phyloP scores from a whole-genome alignment of 2,329 filamentous ascomycete species.

The Plectosphaerella plurivora region DNA sequence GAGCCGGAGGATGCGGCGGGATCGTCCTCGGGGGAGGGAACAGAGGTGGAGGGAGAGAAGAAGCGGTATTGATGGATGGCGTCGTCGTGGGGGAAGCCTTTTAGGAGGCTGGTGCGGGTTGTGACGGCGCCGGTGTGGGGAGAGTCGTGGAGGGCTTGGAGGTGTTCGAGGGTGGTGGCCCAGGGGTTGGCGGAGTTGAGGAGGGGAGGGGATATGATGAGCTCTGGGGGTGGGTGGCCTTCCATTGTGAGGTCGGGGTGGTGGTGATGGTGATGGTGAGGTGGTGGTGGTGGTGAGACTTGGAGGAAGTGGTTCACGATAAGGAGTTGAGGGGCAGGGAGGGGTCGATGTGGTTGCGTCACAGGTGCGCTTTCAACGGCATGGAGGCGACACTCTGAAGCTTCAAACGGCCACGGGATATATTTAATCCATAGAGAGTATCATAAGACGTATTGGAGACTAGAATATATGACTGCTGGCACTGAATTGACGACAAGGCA shows the following conservation, averaged over 20 bases:
- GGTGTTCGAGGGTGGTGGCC: slow-evolving; percentile 62
- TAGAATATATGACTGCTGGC: too few species aligned
- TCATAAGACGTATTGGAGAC: too few species aligned
- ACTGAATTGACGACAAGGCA: too few species aligned
- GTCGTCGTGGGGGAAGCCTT: slow-evolving; percentile 60
- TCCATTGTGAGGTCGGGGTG: slow-evolving; percentile 2
- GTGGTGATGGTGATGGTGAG: not conserved
- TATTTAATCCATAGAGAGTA: too few species aligned
- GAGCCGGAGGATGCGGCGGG: slow-evolving; percentile 28
- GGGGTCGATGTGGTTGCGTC: not conserved
- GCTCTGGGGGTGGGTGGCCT: slow-evolving; percentile 12
- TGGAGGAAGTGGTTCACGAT: not conserved
- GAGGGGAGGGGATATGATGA: slow-evolving; percentile 59
- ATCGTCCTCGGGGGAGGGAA: not conserved
- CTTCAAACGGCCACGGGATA: too few species aligned
- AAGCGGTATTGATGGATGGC: slow-evolving; percentile 61
- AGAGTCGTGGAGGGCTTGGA: slow-evolving; percentile 55
- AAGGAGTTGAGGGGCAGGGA: not conserved
- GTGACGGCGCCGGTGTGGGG: slow-evolving; percentile 69
- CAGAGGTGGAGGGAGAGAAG: slow-evolving; percentile 42
- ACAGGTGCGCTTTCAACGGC: too few species aligned
- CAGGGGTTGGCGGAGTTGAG: slow-evolving; percentile 74
- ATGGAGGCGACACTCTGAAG: too few species aligned
- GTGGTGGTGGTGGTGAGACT: not conserved
- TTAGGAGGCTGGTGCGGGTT: slow-evolving; percentile 62